Conservation (phyloP, 2,329 filamentous ascomycete species). For the Amesomyces nigricolor region DNA sequence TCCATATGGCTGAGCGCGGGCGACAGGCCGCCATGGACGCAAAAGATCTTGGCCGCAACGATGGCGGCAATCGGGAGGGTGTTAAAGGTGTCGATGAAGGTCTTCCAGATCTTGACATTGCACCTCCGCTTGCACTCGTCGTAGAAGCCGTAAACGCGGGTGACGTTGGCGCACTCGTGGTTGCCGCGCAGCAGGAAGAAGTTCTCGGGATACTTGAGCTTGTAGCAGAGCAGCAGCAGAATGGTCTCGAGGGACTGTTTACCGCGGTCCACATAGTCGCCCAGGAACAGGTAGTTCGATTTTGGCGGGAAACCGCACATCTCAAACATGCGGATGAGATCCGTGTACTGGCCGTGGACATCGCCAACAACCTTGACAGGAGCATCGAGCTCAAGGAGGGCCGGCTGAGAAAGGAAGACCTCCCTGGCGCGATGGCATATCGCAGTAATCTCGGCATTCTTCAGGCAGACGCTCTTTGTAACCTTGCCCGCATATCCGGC, state of each 20-base stretch:
- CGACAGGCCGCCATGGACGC: conserved; percentile 90
- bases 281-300: conserved; percentile 88
- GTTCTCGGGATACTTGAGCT: conserved; percentile 95
- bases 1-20: conserved; percentile 95
- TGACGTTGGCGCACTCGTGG: conserved; percentile 95
- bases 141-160: conserved; percentile 93
- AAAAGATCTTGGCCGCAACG: conserved; percentile 95
- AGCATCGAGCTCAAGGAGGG: conserved; percentile 83
- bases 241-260: conserved; percentile 97
- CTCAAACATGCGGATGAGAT: conserved; percentile 93
- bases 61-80: conserved; percentile 93
- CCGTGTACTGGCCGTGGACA: conserved; percentile 93
- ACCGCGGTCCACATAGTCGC: conserved; percentile 93
- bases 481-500: conserved; percentile 95
- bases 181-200: conserved; percentile 94
- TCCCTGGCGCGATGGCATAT: conserved; percentile 88
- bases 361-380: conserved; percentile 98
- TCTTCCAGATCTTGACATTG: conserved; percentile 98
- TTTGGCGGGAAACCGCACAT: conserved; percentile 96
- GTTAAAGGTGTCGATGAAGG: conserved; percentile 95
- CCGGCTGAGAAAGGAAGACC: conserved; percentile 84
- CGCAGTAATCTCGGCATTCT: conserved; percentile 94
- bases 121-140: conserved; percentile 95
- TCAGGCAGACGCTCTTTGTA: conserved; percentile 93
- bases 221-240: conserved; percentile 86